Conservation (phyloP, 2,329 filamentous ascomycete species). For the Falciphora oryzae region DNA sequence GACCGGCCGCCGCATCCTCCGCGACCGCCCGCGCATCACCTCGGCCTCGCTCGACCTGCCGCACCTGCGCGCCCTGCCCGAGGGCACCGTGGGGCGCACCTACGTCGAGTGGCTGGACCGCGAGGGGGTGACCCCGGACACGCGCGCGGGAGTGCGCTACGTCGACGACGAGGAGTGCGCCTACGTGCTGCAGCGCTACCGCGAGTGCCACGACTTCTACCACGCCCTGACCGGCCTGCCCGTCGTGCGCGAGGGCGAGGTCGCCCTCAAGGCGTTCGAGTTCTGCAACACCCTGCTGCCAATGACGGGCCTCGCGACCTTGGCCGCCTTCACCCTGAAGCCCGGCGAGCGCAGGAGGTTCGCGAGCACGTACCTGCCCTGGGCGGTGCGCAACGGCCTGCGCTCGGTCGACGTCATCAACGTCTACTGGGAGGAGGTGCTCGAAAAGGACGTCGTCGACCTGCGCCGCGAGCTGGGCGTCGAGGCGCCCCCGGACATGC, state of each 20-base stretch:
- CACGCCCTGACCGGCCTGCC: constrained; percentile 90
- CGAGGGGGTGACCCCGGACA: constrained; percentile 90
- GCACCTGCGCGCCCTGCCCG: constrained; percentile 64
- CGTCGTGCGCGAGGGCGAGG: constrained; percentile 87
- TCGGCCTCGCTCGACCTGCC: constrained; percentile 63
- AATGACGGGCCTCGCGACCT: constrained; percentile 85
- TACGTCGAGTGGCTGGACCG: constrained; percentile 91
- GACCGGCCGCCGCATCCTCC: constrained; percentile 85
- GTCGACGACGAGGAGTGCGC: constrained; percentile 94
- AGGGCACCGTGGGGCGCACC: constrained; percentile 69
- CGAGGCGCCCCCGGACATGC: constrained; percentile 81
- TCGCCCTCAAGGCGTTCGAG: constrained; percentile 97
- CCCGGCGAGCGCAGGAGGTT: constrained; percentile 72
- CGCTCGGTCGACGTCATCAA: constrained; percentile 79
- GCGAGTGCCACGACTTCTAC: constrained; percentile 97
- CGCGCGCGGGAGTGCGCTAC: constrained; percentile 74
- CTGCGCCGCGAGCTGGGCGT: constrained; percentile 72
- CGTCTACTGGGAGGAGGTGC: constrained; percentile 94
- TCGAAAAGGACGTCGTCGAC: constrained; percentile 76
- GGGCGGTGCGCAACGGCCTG: constrained; percentile 82
- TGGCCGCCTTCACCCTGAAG: constrained; percentile 83
- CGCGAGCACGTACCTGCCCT: constrained; percentile 72
- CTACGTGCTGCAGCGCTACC: constrained; percentile 97
- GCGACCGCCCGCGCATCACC: constrained; percentile 81
- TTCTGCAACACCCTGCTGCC: constrained; percentile 91